Evolutionary conservation across 2,329 filamentous ascomycete species (phyloP).

Genomic region (Apiospora kogelbergensis): DNA sequence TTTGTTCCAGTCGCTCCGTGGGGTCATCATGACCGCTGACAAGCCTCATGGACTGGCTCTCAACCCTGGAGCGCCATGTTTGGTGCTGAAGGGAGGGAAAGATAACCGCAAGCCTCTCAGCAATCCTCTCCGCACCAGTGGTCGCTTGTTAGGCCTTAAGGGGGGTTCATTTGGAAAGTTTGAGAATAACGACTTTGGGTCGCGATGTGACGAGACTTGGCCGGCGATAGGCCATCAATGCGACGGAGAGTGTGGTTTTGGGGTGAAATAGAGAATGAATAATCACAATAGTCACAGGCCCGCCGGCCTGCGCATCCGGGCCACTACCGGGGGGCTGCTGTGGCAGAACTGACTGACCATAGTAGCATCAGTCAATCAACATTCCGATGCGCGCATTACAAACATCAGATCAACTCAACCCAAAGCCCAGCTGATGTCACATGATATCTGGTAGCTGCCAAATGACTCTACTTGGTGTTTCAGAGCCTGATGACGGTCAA

Average conservation of each 20-base stretch:
- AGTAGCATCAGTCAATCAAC: background rate
- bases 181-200: background rate
- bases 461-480: background rate
- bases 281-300: background rate
- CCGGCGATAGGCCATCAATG: constrained; percentile 1
- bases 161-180: constrained; percentile 1
- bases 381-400: background rate
- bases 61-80: background rate
- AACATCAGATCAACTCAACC: constrained; percentile 2
- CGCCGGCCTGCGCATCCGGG: background rate
- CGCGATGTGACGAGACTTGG: background rate
- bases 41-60: constrained; percentile 19
- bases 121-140: constrained; percentile 13
- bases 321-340: background rate
- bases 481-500: constrained; percentile 3
- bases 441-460: background rate
- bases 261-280: constrained; percentile 2
- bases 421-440: constrained; percentile 4
- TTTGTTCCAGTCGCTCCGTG: constrained; percentile 25
- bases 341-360: background rate
- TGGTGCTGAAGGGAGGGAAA: background rate
- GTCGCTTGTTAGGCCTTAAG: constrained; percentile 2
- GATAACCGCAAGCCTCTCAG: constrained; percentile 5
- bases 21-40: constrained; percentile 22
- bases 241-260: background rate